These are phyloP conservation scores for Primulina eburnea DNA, from an alignment of 257 asterid species.

Conservation along the genomic window DNA sequence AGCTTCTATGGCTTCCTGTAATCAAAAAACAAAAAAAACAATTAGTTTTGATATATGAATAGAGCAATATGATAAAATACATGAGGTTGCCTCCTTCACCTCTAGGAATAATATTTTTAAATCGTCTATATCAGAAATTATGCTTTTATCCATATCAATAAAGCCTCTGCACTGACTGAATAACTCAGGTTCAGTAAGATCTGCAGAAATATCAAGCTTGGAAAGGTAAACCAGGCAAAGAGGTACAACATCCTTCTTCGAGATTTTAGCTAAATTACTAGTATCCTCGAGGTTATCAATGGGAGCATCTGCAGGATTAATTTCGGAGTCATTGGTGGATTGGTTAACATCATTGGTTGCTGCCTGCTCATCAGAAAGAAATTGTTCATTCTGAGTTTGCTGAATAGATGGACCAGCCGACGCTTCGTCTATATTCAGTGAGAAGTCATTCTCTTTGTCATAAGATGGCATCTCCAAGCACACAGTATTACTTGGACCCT, in stretches of 20 bases:
- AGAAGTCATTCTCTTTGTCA: slow-evolving; percentile 54
- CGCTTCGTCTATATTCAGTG: slow-evolving; percentile 46
- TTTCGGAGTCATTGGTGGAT: slow-evolving; percentile 35
- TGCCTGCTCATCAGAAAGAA: slow-evolving; percentile 41
- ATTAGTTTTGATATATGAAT: slow-evolving; percentile 1
- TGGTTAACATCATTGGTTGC: slow-evolving; percentile 45
- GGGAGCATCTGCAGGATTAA: slow-evolving; percentile 39
- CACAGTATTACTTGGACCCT: slow-evolving; percentile 53
- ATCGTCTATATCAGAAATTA: slow-evolving; percentile 39
- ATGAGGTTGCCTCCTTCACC: slow-evolving; percentile 42
- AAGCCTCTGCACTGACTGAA: slow-evolving; percentile 53
- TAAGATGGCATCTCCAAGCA: slow-evolving; percentile 54
- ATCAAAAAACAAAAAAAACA: background rate
- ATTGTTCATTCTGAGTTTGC: slow-evolving; percentile 45
- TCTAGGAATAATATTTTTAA: slow-evolving; percentile 49
- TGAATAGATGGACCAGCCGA: slow-evolving; percentile 44
- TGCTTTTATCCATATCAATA: slow-evolving; percentile 39
- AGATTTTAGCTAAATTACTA: slow-evolving; percentile 28
- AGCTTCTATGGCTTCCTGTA: slow-evolving; percentile 48
- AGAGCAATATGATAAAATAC: slow-evolving; percentile 13
- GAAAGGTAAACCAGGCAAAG: slow-evolving; percentile 57
- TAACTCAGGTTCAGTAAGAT: slow-evolving; percentile 75
- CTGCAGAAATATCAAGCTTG: slow-evolving; percentile 82
- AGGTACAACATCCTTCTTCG: slow-evolving; percentile 43
- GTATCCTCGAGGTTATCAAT: slow-evolving; percentile 33